Percentiles rank a stretch among this genome's conserved stretches.
Evolutionary conservation across 2,329 filamentous ascomycete genomes (phyloP).

Genomic region (Fusarium verticillioides): DNA sequence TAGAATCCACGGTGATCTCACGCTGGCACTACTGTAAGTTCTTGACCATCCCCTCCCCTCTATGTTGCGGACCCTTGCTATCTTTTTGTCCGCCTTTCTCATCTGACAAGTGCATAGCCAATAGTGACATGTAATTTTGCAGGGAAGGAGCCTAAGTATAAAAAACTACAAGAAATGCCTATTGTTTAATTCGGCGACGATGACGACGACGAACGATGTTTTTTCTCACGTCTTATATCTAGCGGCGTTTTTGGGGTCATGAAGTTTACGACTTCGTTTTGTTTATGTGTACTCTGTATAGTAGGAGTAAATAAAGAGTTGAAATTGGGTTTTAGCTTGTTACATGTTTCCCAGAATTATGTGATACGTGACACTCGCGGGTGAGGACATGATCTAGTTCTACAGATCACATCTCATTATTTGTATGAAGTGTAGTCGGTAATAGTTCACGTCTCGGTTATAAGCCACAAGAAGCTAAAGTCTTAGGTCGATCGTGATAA

Average conservation of each 20-base stretch:
- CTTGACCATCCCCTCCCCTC: background rate
- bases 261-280: conserved; percentile 29
- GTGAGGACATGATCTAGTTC: background rate
- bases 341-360: background rate
- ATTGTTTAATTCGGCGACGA: conserved; percentile 11
- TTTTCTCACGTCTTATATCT: background rate
- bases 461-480: background rate
- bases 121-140: conserved; percentile 42
- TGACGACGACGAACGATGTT: conserved; percentile 7
- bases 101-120: conserved; percentile 31
- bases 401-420: background rate
- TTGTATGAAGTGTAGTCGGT: background rate
- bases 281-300: conserved; percentile 3
- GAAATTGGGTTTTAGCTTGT: conserved; percentile 15
- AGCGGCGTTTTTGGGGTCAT: conserved; percentile 29
- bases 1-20: conserved; percentile 85
- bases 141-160: conserved; percentile 33
- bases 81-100: conserved; percentile 23
- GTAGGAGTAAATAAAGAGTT: conserved; percentile 33
- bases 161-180: background rate
- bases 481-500: conserved; percentile 9
- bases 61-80: background rate
- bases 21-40: conserved; percentile 73
- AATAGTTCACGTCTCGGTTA: conserved; percentile 12
- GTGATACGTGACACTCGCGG: conserved; percentile 30